Percentiles rank a stretch among this genome's conserved stretches.
These are phyloP conservation scores for Saccharomyces pastorianus DNA, from an alignment of 1,139 yeast species.

Conservation along the genomic window DNA sequence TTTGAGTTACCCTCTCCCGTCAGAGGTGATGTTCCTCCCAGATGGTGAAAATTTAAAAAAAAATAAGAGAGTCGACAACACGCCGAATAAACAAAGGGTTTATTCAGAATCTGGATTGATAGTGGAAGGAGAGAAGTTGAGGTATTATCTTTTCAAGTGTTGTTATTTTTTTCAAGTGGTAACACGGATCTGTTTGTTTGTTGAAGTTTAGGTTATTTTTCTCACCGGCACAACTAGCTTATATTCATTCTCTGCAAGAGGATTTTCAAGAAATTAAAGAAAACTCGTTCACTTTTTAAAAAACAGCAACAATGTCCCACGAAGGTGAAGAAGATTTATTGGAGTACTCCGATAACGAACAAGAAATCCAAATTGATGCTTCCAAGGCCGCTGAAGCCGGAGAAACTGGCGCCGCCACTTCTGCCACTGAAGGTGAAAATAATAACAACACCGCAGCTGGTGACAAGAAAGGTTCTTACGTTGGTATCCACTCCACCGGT, in stretches of 20 bases:
- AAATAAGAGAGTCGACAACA: neutral
- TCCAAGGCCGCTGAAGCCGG: conserved; percentile 41
- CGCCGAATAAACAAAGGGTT: conserved; percentile 1
- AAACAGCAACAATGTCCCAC: conserved; percentile 34
- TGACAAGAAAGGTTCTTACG: conserved; percentile 95
- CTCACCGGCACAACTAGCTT: neutral
- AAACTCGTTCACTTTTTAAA: neutral
- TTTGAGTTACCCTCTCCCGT: neutral
- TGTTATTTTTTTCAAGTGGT: neutral
- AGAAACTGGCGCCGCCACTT: conserved; percentile 19
- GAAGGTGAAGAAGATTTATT: conserved; percentile 98
- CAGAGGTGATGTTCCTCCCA: neutral
- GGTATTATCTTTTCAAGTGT: neutral
- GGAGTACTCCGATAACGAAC: conserved; percentile 97
- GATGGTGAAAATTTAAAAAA: neutral
- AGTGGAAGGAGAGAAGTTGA: neutral
- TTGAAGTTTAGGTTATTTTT: neutral
- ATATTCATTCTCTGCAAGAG: neutral
- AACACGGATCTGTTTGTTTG: neutral
- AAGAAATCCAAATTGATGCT: conserved; percentile 72
- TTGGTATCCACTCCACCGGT: conserved; percentile 96
- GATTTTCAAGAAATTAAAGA: neutral
- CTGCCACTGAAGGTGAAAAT: conserved; percentile 24
- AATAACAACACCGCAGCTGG: conserved; percentile 40
- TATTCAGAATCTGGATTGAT: neutral